These are phyloP conservation scores for Yamadazyma laniorum DNA, from an alignment of 805 yeast species.

Conservation along the genomic window DNA sequence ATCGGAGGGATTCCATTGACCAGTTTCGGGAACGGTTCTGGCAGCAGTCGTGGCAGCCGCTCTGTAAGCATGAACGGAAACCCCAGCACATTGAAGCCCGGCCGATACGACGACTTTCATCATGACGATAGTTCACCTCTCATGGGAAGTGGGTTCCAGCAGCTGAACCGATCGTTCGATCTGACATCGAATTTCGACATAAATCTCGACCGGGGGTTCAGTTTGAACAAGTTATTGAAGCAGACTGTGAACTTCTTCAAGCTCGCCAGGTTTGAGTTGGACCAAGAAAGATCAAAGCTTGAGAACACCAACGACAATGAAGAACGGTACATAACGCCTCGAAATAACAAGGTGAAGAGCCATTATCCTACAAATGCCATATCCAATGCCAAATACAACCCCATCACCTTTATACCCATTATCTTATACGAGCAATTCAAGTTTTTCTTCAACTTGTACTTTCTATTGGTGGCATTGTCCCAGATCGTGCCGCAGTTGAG, in stretches of 20 bases:
- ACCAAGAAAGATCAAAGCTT: conserved; percentile 19
- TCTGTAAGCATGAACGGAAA: background rate
- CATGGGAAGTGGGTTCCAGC: conserved; percentile 18
- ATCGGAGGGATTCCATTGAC: conserved; percentile 28
- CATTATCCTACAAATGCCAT: conserved; percentile 68
- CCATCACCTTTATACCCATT: conserved; percentile 82
- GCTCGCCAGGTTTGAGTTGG: conserved; percentile 25
- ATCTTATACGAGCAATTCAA: conserved; percentile 94
- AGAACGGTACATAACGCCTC: conserved; percentile 43
- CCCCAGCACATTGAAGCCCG: background rate
- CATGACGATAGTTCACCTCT: conserved; percentile 31
- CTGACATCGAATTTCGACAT: conserved; percentile 17
- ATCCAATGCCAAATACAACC: conserved; percentile 92
- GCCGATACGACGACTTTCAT: conserved; percentile 4
- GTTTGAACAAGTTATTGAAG: conserved; percentile 11
- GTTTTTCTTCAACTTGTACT: conserved; percentile 91
- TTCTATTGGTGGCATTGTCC: conserved; percentile 87
- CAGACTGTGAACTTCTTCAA: conserved; percentile 19
- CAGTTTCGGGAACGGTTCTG: conserved; percentile 14
- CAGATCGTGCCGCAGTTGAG: conserved; percentile 87
- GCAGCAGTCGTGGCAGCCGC: background rate
- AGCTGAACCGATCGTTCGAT: conserved; percentile 19
- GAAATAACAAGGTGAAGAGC: conserved; percentile 24
- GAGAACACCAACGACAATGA: conserved; percentile 6
- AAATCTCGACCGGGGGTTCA: background rate